A percentile compares a stretch with the other conserved stretches of the same genome.
These are phyloP conservation scores for Phytophthora nicotianae DNA, from an alignment of 352 stramenopile species.

Conservation along the genomic window DNA sequence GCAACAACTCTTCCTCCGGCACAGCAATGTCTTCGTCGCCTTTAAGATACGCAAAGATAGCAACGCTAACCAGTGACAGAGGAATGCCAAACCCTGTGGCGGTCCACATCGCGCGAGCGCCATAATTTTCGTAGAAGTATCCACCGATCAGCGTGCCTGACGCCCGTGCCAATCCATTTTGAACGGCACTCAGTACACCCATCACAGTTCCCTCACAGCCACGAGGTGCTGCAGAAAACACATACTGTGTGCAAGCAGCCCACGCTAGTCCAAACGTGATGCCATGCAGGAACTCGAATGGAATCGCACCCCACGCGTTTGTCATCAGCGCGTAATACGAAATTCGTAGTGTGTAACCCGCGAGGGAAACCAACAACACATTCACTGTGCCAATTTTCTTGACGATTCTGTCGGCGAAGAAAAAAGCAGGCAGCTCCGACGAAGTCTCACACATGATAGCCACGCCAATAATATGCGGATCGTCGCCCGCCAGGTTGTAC, in stretches of 20 bases:
- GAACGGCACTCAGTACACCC: constrained; percentile 70
- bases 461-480: constrained; percentile 74
- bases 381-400: constrained; percentile 68
- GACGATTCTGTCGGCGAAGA: constrained; percentile 74
- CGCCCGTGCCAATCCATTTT: constrained; percentile 66
- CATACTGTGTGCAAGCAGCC: constrained; percentile 72
- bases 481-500: constrained; percentile 74
- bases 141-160: constrained; percentile 69
- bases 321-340: constrained; percentile 76
- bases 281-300: constrained; percentile 80
- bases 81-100: constrained; percentile 66
- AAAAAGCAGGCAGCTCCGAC: constrained; percentile 81
- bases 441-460: constrained; percentile 76
- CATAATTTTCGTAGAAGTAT: constrained; percentile 79
- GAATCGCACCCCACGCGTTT: constrained; percentile 75
- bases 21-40: constrained; percentile 28
- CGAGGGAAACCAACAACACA: constrained; percentile 66
- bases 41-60: constrained; percentile 67
- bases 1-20: constrained; percentile 18
- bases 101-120: constrained; percentile 66
- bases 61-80: constrained; percentile 60
- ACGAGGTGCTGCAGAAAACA: constrained; percentile 60
- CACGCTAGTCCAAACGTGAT: constrained; percentile 72
- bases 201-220: constrained; percentile 73
- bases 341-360: constrained; percentile 64